Evolutionary conservation across 1,284 basidiomycete species (phyloP), one percentile per base, ranked within the genome.

Genomic region (Moesziomyces antarcticus): DNA sequence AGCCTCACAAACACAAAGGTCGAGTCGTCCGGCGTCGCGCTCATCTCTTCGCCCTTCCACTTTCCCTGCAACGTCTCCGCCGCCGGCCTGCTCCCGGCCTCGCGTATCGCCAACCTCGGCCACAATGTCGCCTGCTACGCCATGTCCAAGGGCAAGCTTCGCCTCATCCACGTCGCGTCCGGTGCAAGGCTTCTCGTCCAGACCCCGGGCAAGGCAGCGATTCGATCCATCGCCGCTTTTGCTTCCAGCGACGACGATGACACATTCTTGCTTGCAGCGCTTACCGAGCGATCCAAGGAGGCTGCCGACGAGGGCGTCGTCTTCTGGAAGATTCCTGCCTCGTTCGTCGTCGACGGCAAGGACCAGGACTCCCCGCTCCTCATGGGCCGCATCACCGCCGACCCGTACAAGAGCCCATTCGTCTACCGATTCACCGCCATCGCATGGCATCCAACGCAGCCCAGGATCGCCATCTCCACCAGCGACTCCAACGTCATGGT

Each of bases 131-230:
- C 58, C 2, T 60, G 57, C 49, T 75, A 75, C 48, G 42, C 56
- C 41, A 75, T 72, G 68, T 56, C 54, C 24, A 75, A 75, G 51
- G 68, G 68, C 52, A 71, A 64, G 33, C 21, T 66, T 24, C 65
- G 73, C 35, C 56, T 75, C 43, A 58, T 75, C n/a, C 55, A 75
- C 55, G 25, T 57, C 16, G 42, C 44, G 16, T 64, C 67, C 2
- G 73, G 73, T 10, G 59, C 50, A 13, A 51, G 73, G 18, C 22
- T 51, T 18, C 48, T 75, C 1, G 50, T 69, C 3, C 60, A 55
- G 33, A 46, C 56, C 3, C 66, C 66, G 6, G 33, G n/a, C 47
- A 58, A 58, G 40, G 60, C 52, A 8, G 24, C 50, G 11, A 42
- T 69, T 35, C 27, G 66, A 8, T 63, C 66, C 16, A 63, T 69